phyloP scores from a whole-genome alignment of 805 yeast species.

The Ogataea salicorniae region DNA sequence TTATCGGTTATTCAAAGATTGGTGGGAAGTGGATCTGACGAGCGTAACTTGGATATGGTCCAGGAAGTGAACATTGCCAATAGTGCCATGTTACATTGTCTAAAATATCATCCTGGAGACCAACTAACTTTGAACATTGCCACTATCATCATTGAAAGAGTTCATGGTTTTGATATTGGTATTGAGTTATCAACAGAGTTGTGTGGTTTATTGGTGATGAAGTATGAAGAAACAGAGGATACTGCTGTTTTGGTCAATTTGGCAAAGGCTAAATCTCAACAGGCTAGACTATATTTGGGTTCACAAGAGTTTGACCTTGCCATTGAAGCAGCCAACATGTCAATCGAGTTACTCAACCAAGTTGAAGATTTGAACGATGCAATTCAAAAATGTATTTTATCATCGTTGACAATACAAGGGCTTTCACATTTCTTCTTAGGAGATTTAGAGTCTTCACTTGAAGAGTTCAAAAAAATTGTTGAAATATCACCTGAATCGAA shows the following conservation, averaged over 20 bases:
- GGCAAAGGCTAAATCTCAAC: slow-evolving; percentile 59
- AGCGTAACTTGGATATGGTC: slow-evolving; percentile 50
- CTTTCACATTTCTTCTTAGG: slow-evolving; percentile 59
- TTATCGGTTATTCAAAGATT: slow-evolving; percentile 46
- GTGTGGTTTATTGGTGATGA: slow-evolving; percentile 34
- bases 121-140: slow-evolving; percentile 51
- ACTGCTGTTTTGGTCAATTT: slow-evolving; percentile 39
- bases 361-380: slow-evolving; percentile 31
- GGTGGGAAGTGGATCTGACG: slow-evolving; percentile 35
- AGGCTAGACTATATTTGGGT: slow-evolving; percentile 70
- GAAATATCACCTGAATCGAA: slow-evolving; percentile 51
- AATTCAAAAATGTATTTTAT: slow-evolving; percentile 36
- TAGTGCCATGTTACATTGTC: slow-evolving; percentile 58
- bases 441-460: slow-evolving; percentile 61
- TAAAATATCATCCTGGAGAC: slow-evolving; percentile 59
- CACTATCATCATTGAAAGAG: slow-evolving; percentile 59
- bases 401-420: slow-evolving; percentile 70
- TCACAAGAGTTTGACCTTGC: slow-evolving; percentile 50
- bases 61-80: slow-evolving; percentile 67
- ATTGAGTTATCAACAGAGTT: slow-evolving; percentile 41
- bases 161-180: slow-evolving; percentile 57
- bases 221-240: slow-evolving; percentile 13
- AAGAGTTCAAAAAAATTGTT: slow-evolving; percentile 61
- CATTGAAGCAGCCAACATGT: slow-evolving; percentile 52
- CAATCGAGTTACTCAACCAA: slow-evolving; percentile 44